Percentiles rank a stretch among this genome's conserved stretches.
Conservation (phyloP, 768 basidiomycete genomes). For the Xerocomellus dryophilus region DNA sequence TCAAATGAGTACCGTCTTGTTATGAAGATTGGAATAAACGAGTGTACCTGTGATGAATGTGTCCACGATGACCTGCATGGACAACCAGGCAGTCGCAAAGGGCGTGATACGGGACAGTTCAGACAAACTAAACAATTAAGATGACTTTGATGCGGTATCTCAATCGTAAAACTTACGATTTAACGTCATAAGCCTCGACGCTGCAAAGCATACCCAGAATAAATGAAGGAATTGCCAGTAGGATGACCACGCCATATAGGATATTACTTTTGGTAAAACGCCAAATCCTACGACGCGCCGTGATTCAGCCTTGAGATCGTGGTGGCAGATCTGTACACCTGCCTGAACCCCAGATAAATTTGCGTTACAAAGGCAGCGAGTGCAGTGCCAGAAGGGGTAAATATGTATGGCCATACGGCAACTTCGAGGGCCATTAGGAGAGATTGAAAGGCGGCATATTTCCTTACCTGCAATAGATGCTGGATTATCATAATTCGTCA, state of each 20-base stretch:
- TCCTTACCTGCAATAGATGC: constrained; percentile 5
- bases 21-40: too few relatives aligned
- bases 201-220: constrained; percentile 44
- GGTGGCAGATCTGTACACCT: constrained; percentile 1
- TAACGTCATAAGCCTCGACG: constrained; percentile 41
- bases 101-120: constrained; percentile 41
- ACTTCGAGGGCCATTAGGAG: constrained; percentile 23
- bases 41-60: constrained; percentile 41
- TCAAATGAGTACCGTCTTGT: not conserved
- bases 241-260: constrained; percentile 36
- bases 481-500: constrained; percentile 14
- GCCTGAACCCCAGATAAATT: constrained; percentile 46
- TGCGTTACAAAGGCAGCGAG: constrained; percentile 51
- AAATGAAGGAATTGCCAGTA: constrained; percentile 39
- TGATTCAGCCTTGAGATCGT: not conserved
- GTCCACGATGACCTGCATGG: constrained; percentile 44
- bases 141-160: not conserved
- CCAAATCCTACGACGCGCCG: constrained; percentile 12
- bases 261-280: constrained; percentile 10
- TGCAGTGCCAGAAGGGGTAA: constrained; percentile 46
- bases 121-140: constrained; percentile 32
- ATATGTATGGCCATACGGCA: constrained; percentile 48
- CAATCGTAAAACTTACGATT: constrained; percentile 32
- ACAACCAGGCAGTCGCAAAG: constrained; percentile 46
- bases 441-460: not conserved